A percentile compares a stretch with the other conserved stretches of the same genome.
These are phyloP conservation scores for Aspergillus aculeatinus DNA, from an alignment of 2,329 filamentous ascomycete species.

Conservation along the genomic window DNA sequence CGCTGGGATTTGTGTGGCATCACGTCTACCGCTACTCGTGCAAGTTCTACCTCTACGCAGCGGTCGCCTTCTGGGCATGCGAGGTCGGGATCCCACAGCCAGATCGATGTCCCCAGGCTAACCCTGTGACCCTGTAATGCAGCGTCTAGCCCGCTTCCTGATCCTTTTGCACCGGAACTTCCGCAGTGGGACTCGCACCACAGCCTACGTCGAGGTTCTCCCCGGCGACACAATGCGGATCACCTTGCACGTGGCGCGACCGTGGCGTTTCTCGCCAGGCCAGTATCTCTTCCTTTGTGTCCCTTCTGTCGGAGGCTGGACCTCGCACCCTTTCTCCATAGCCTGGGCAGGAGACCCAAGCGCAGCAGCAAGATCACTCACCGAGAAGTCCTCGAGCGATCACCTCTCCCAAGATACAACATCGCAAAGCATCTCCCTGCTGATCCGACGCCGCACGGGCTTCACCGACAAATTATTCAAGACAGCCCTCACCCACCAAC, in stretches of 20 bases:
- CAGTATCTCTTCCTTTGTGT: slow-evolving; percentile 74
- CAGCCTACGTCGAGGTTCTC: slow-evolving; percentile 65
- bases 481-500: slow-evolving; percentile 49
- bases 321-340: slow-evolving; percentile 75
- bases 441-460: slow-evolving; percentile 82
- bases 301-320: slow-evolving; percentile 63
- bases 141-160: slow-evolving; percentile 59
- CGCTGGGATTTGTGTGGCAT: slow-evolving; percentile 70
- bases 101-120: not conserved
- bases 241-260: slow-evolving; percentile 66
- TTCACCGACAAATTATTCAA: slow-evolving; percentile 80
- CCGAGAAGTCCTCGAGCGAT: slow-evolving; percentile 24
- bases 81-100: slow-evolving; percentile 49
- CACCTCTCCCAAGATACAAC: slow-evolving; percentile 32
- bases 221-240: slow-evolving; percentile 68
- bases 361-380: too few species aligned
- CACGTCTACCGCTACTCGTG: slow-evolving; percentile 72
- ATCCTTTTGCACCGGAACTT: slow-evolving; percentile 66
- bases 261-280: slow-evolving; percentile 64
- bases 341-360: slow-evolving; percentile 60
- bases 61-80: slow-evolving; percentile 71
- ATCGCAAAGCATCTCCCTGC: slow-evolving; percentile 65
- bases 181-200: slow-evolving; percentile 54
- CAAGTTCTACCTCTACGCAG: slow-evolving; percentile 68
- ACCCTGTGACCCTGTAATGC: not conserved